These are phyloP conservation scores for Colletotrichum sp. DNA, from an alignment of 2,329 filamentous ascomycete species.

Conservation along the genomic window DNA sequence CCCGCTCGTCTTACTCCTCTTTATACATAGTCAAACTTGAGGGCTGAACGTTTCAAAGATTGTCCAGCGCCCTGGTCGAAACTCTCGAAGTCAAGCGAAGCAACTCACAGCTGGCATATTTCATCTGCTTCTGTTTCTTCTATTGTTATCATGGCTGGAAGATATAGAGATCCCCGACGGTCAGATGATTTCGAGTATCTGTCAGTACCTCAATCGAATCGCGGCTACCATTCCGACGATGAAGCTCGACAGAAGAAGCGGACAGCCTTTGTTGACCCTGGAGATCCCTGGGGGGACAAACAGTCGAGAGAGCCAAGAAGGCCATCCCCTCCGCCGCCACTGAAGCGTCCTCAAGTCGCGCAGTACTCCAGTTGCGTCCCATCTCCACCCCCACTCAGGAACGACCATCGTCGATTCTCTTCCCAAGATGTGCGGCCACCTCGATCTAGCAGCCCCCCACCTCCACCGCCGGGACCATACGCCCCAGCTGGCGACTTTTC, in stretches of 20 bases:
- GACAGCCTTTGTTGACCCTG: background rate
- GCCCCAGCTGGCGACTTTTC: background rate
- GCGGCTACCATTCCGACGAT: background rate
- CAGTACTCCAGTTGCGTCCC: background rate
- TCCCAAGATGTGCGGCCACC: background rate
- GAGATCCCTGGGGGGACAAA: rapidly evolving
- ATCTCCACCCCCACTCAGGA: background rate
- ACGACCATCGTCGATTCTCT: background rate
- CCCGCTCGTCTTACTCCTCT: background rate
- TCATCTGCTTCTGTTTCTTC: background rate
- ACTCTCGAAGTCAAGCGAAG: rapidly evolving
- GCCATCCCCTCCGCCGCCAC: background rate
- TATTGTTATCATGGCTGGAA: background rate
- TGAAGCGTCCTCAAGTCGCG: background rate
- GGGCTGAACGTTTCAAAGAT: background rate
- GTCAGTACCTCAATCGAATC: background rate
- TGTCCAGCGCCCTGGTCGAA: rapidly evolving
- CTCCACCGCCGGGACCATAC: background rate
- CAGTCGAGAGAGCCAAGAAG: background rate
- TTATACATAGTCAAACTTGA: rapidly evolving
- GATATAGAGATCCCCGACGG: background rate
- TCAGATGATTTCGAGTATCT: background rate
- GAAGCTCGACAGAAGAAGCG: background rate
- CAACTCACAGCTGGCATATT: background rate
- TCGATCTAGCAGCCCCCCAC: background rate